Percentiles rank a stretch among this genome's conserved stretches.
Evolutionary conservation across 768 basidiomycete genomes (phyloP).

Genomic region (Mycena floridula): DNA sequence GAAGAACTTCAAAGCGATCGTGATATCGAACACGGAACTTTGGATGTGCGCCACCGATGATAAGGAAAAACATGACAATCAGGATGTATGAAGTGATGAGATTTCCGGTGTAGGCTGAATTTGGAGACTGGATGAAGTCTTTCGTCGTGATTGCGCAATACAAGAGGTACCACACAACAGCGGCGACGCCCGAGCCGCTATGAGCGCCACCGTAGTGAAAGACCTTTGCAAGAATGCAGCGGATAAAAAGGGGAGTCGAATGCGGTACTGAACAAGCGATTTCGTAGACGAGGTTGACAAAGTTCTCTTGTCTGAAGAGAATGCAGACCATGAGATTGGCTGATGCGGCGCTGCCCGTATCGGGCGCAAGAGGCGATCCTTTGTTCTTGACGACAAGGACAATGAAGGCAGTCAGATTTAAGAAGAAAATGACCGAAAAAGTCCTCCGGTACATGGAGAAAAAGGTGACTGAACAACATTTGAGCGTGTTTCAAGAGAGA

Average conservation of each 20-base stretch:
- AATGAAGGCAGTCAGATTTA: constrained; percentile 45
- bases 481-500: neutral
- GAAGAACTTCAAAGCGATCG: constrained; percentile 48
- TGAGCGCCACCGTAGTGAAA: constrained; percentile 54
- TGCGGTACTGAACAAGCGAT: constrained; percentile 35
- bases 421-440: constrained; percentile 45
- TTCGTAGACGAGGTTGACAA: constrained; percentile 46
- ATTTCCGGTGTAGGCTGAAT: constrained; percentile 24
- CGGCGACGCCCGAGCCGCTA: constrained; percentile 46
- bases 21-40: constrained; percentile 38
- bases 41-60: constrained; percentile 45
- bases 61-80: constrained; percentile 37
- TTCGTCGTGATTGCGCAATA: constrained; percentile 38
- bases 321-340: constrained; percentile 38
- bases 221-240: constrained; percentile 40
- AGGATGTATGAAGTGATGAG: constrained; percentile 40
- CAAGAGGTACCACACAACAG: constrained; percentile 44
- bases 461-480: constrained; percentile 1
- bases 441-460: constrained; percentile 43
- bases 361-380: constrained; percentile 26
- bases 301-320: constrained; percentile 43
- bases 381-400: constrained; percentile 26
- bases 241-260: constrained; percentile 33
- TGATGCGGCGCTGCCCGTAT: constrained; percentile 32
- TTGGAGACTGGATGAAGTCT: constrained; percentile 21